These are phyloP conservation scores for Avena eriantha DNA, from an alignment of 176 grass and related monocot species.

Conservation along the genomic window DNA sequence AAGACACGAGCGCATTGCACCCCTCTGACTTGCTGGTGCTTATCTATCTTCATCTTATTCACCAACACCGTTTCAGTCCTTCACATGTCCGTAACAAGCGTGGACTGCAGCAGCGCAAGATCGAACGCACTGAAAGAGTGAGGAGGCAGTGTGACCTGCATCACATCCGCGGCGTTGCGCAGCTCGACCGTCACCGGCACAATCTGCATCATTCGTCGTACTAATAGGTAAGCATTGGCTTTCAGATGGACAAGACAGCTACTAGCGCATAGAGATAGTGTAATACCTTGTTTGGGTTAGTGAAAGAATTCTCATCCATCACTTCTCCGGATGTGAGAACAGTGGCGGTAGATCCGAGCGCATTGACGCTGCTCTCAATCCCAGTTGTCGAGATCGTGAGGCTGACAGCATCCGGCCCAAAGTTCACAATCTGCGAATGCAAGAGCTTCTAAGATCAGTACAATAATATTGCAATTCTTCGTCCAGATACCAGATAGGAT, in stretches of 20 bases:
- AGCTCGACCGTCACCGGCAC: conserved; percentile 47
- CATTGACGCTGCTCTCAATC: conserved; percentile 47
- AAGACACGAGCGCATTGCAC: neutral
- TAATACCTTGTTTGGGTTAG: conserved; percentile 65
- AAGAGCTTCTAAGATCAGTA: neutral
- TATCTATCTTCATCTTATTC: neutral
- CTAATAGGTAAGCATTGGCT: neutral
- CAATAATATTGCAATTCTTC: neutral
- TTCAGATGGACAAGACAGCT: neutral
- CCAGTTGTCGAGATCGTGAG: conserved; percentile 54
- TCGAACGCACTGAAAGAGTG: conserved; percentile 72
- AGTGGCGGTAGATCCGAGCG: conserved; percentile 49
- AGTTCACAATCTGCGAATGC: conserved; percentile 68
- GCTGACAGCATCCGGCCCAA: conserved; percentile 55
- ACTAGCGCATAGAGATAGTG: neutral
- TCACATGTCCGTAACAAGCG: conserved; percentile 55
- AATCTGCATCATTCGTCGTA: conserved; percentile 50
- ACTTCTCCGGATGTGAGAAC: conserved; percentile 67
- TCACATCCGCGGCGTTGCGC: conserved; percentile 49
- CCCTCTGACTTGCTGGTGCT: neutral
- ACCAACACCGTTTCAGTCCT: neutral
- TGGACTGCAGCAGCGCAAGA: conserved; percentile 45
- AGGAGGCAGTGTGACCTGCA: conserved; percentile 57
- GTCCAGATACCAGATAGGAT: neutral
- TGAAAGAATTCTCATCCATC: conserved; percentile 87